phyloP scores from a whole-genome alignment of 257 asterid species.

The Salvia rosmarinus region DNA sequence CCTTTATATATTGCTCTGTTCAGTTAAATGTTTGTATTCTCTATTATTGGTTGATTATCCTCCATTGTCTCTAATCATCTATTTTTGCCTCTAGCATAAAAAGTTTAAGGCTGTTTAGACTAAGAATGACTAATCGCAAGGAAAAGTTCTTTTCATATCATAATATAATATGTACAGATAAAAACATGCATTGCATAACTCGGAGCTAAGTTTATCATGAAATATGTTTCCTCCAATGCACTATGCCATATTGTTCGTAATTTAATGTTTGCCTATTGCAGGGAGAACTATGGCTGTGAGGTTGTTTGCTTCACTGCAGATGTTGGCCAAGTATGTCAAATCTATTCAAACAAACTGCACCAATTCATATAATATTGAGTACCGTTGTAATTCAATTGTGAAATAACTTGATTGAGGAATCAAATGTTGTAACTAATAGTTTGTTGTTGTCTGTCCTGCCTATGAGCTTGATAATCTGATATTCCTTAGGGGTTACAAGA shows the following conservation, averaged over 20 bases:
- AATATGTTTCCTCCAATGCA: background rate
- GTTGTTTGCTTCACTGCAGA: conserved; percentile 97
- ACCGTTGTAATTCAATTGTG: background rate
- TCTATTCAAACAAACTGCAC: conserved; percentile 17
- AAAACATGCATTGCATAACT: conserved; percentile 6
- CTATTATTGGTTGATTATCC: conserved; percentile 1
- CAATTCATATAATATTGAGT: background rate
- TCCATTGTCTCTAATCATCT: background rate
- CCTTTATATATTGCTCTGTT: background rate
- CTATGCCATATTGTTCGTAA: conserved; percentile 3
- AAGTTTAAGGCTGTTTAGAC: background rate
- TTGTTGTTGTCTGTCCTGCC: background rate
- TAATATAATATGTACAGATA: background rate
- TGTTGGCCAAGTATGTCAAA: conserved; percentile 84
- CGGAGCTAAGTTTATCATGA: background rate
- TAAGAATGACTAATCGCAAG: background rate
- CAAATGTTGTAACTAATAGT: background rate
- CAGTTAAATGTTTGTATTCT: background rate
- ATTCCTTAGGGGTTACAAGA: conserved; percentile 75
- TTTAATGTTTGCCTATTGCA: conserved; percentile 42
- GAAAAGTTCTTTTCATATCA: conserved; percentile 9
- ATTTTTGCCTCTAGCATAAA: background rate
- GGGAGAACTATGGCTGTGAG: conserved; percentile 92
- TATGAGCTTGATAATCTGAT: conserved; percentile 6
- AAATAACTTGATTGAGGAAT: conserved; percentile 8